phyloP scores from a whole-genome alignment of 2,329 filamentous ascomycete species.

The Apiospora aurea region DNA sequence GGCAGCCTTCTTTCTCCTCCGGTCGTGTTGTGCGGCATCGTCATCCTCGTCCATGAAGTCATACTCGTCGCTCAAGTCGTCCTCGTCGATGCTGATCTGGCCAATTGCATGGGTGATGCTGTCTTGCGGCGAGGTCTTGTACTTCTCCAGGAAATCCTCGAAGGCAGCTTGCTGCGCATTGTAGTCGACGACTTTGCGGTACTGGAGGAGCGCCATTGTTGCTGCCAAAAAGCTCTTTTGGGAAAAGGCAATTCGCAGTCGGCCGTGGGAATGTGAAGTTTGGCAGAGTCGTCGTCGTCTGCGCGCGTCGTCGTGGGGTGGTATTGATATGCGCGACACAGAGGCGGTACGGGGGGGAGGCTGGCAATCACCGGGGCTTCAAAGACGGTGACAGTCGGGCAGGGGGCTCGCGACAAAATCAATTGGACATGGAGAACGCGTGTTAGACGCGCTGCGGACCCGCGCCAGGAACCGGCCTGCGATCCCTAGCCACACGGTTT shows the following conservation, averaged over 20 bases:
- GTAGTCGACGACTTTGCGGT: conserved; percentile 84
- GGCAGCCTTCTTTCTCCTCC: conserved; percentile 56
- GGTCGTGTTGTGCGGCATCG: conserved; percentile 63
- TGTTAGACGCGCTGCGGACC: not conserved
- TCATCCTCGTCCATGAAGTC: conserved; percentile 85
- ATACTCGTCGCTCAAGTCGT: conserved; percentile 87
- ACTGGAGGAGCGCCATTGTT: conserved; percentile 85
- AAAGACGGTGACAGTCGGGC: conserved; percentile 15
- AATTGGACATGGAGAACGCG: conserved; percentile 14
- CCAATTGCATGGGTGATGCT: conserved; percentile 83
- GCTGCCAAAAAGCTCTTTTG: not conserved
- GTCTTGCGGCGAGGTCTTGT: conserved; percentile 79
- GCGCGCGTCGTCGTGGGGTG: conserved; percentile 16
- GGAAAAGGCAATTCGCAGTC: not conserved
- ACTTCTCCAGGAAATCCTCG: conserved; percentile 84
- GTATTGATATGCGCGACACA: conserved; percentile 14
- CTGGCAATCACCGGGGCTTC: conserved; percentile 19
- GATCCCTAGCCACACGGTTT: not conserved
- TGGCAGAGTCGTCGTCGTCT: conserved; percentile 2
- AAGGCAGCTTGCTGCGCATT: conserved; percentile 85
- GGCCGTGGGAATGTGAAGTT: conserved; percentile 6
- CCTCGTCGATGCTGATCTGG: conserved; percentile 84
- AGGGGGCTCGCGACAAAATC: conserved; percentile 18
- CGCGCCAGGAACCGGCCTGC: not conserved
- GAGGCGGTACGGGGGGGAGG: conserved; percentile 8